Percentiles rank a stretch among this genome's conserved stretches.
Conservation (phyloP, 768 basidiomycete species). For the Termitomyces sp. region DNA sequence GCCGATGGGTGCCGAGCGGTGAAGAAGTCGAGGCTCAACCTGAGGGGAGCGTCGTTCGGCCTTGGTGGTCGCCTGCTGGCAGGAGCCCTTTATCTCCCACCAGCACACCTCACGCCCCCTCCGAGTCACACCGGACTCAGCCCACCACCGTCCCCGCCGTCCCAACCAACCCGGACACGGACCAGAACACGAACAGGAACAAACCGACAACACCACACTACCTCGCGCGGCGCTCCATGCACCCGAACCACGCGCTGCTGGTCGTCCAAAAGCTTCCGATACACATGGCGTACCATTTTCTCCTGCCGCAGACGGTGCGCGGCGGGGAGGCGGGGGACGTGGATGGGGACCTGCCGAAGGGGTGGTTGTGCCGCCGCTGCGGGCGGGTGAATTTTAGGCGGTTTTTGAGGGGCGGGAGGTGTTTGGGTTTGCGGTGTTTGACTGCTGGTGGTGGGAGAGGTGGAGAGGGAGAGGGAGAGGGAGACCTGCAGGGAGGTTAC, state of each 20-base stretch:
- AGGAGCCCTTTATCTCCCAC: background rate
- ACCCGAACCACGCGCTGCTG: constrained; percentile 15
- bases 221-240: constrained; percentile 6
- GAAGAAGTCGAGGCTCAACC: constrained; percentile 25
- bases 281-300: constrained; percentile 1
- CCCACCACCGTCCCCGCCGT: background rate
- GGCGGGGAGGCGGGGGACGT: constrained; percentile 19
- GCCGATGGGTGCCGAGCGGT: constrained; percentile 46
- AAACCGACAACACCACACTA: constrained; percentile 13
- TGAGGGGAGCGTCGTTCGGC: constrained; percentile 4
- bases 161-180: background rate
- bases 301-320: constrained; percentile 20
- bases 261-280: background rate
- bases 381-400: constrained; percentile 43
- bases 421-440: constrained; percentile 27
- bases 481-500: constrained; percentile 14
- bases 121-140: background rate
- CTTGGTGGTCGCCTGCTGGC: constrained; percentile 21
- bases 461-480: background rate
- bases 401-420: constrained; percentile 41
- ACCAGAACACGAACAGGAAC: background rate
- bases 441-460: background rate
- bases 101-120: background rate
- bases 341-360: constrained; percentile 32
- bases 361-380: constrained; percentile 45